Conservation (phyloP, 2,329 filamentous ascomycete genomes). For the Corynespora cassiicola region DNA sequence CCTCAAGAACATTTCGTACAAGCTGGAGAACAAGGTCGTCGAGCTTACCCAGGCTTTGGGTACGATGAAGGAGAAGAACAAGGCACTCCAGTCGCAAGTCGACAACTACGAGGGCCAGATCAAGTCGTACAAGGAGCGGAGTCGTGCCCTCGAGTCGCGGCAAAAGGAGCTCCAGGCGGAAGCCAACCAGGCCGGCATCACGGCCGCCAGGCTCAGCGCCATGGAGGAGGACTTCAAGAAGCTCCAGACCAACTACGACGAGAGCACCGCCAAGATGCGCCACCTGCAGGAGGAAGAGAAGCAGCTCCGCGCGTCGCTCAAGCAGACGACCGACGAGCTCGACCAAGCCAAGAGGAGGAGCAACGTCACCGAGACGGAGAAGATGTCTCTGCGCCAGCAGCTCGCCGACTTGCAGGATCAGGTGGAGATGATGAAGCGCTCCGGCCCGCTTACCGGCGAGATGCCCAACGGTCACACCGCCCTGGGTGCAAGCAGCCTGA, state of each 20-base stretch:
- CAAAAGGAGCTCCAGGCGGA: slow-evolving; percentile 95
- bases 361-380: slow-evolving; percentile 82
- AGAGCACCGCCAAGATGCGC: slow-evolving; percentile 89
- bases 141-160: slow-evolving; percentile 86
- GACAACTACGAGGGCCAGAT: slow-evolving; percentile 96
- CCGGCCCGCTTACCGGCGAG: slow-evolving; percentile 74
- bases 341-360: slow-evolving; percentile 79
- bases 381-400: slow-evolving; percentile 83
- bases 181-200: slow-evolving; percentile 96
- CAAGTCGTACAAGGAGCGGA: slow-evolving; percentile 92
- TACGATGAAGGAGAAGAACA: slow-evolving; percentile 93
- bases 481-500: slow-evolving; percentile 71
- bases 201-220: slow-evolving; percentile 83
- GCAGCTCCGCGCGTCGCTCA: slow-evolving; percentile 81
- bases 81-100: slow-evolving; percentile 82
- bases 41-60: slow-evolving; percentile 94
- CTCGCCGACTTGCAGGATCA: slow-evolving; percentile 90
- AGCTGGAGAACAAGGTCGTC: slow-evolving; percentile 99
- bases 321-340: slow-evolving; percentile 79
- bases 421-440: slow-evolving; percentile 83
- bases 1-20: slow-evolving; percentile 99
- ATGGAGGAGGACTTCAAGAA: slow-evolving; percentile 97
- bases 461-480: slow-evolving; percentile 68
- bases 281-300: slow-evolving; percentile 94
- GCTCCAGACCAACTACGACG: slow-evolving; percentile 85